Evolutionary conservation across 2,329 filamentous ascomycete genomes (phyloP), one percentile per base, ranked within the genome.

Genomic region (Xylaria sp.): DNA sequence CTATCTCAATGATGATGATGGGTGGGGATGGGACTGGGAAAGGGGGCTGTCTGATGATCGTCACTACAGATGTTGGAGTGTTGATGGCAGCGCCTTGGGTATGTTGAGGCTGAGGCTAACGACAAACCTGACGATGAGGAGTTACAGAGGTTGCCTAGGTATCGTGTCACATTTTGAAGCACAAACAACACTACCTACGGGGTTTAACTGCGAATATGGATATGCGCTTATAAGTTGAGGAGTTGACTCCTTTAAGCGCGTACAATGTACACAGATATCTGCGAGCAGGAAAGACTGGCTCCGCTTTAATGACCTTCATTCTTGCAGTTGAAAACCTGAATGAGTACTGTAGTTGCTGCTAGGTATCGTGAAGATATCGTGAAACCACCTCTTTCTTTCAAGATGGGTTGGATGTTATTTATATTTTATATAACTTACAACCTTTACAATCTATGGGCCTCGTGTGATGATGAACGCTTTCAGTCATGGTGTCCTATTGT

Each of bases 41-140:
- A 9, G 13, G 31, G 51, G n/a, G 39, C 39, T 67, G 62, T 44
- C 41, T 60, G 56, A 37, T 15, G 37, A 65, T 65, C 34, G 59
- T 51, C 18, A 59, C 46, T 55, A 39, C 60, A 34, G 44, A 67
- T 39, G 55, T 51, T 44, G 46, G 39, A 13, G 39, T 56, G 39
- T 37, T 2, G 31, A 44, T 68, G 62, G 39, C 52, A 34, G 67
- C 23, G 55, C 44, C 50, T 20, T 54, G 63, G 65, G 41, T 25
- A 65, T 63, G 68, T 64, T 18, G 25, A 34, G 37, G 9, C 7
- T 52, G 57, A 67, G n/a, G 58, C 52, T 31, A 61, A 52, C 63
- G 54, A 18, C 34, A 51, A 51, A 28, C 41, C 6, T 39, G 54
- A 39, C 13, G 46, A 55, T 41, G 28, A n/a, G 6, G 25, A 18